A percentile compares a stretch with the other conserved stretches of the same genome.
phyloP scores from a whole-genome alignment of 768 basidiomycete genomes.

The Tremella fuciformis region DNA sequence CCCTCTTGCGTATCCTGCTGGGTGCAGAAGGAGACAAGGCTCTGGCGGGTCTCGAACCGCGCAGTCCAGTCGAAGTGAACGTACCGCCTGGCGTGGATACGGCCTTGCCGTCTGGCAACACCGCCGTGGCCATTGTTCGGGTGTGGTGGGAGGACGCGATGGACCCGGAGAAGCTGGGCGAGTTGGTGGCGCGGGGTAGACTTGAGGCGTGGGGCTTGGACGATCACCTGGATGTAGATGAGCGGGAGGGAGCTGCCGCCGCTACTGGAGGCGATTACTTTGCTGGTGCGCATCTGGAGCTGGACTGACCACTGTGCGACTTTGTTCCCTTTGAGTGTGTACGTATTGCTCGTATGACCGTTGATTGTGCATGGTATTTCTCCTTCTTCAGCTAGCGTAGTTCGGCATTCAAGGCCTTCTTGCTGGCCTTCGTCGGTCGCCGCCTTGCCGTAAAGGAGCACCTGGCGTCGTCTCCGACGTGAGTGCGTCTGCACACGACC shows the following conservation, averaged over 20 bases:
- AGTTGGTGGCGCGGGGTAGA: constrained; percentile 21
- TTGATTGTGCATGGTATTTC: too few relatives aligned
- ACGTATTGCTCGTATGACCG: too few relatives aligned
- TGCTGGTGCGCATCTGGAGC: neutral
- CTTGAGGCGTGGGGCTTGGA: constrained; percentile 32
- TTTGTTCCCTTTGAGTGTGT: too few relatives aligned
- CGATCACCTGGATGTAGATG: constrained; percentile 17
- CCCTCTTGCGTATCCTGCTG: constrained; percentile 20
- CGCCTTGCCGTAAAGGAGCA: too few relatives aligned
- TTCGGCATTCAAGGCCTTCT: too few relatives aligned
- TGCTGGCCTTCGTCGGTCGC: too few relatives aligned
- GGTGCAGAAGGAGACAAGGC: neutral
- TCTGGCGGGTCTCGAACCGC: neutral
- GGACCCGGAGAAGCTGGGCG: constrained; percentile 1
- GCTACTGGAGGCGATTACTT: constrained; percentile 1
- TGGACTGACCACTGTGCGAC: neutral
- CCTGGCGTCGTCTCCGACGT: too few relatives aligned
- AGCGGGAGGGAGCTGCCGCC: neutral
- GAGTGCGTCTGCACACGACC: too few relatives aligned
- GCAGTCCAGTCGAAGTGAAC: constrained; percentile 19
- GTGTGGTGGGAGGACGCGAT: constrained; percentile 28
- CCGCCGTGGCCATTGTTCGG: constrained; percentile 23
- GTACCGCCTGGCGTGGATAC: constrained; percentile 16
- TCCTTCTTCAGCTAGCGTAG: too few relatives aligned
- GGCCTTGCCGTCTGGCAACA: constrained; percentile 16